Percentiles rank a stretch among this genome's conserved stretches.
These are phyloP conservation scores for Solanum etuberosum DNA, from an alignment of 257 asterid species.

Conservation along the genomic window DNA sequence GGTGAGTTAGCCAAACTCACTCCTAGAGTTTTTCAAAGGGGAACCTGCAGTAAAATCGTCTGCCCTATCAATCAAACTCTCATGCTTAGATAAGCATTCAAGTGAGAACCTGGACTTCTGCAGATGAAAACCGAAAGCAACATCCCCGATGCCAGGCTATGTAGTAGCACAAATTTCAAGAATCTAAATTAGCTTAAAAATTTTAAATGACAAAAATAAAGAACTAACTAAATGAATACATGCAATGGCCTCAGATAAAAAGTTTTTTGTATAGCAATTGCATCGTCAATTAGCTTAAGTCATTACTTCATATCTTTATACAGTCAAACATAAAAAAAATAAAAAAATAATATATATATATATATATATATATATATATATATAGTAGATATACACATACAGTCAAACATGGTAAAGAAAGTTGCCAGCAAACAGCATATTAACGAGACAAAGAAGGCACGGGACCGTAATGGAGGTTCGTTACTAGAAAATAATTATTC, in stretches of 20 bases:
- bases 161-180: not conserved
- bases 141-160: not conserved
- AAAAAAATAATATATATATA: no score
- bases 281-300: not conserved
- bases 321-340: not conserved
- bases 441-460: not conserved
- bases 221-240: not conserved
- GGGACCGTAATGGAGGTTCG: not conserved
- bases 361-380: no score
- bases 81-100: not conserved
- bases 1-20: not conserved
- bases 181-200: not conserved
- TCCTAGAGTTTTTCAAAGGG: not conserved
- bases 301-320: not conserved
- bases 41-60: not conserved
- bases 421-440: not conserved
- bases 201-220: not conserved
- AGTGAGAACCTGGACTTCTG: not conserved
- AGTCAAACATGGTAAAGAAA: not conserved
- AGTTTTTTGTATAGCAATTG: not conserved
- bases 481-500: not conserved
- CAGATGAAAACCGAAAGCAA: not conserved
- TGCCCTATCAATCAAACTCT: not conserved
- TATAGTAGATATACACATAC: no score
- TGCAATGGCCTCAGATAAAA: not conserved